Percentiles rank a stretch among this genome's conserved stretches.
phyloP scores from a whole-genome alignment of 2,329 filamentous ascomycete species.

The Cercospora sesami region DNA sequence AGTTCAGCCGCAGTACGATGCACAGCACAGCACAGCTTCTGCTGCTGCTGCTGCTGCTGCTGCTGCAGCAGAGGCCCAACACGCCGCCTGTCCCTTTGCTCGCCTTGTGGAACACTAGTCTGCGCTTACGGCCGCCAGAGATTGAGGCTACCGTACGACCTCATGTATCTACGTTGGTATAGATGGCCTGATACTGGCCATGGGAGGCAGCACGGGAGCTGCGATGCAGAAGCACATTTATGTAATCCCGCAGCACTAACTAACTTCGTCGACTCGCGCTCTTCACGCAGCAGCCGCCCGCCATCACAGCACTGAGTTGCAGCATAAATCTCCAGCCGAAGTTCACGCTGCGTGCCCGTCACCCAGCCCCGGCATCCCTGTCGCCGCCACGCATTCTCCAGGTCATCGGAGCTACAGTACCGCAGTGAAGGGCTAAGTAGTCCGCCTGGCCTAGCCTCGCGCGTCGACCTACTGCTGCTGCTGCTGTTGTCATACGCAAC shows the following conservation, averaged over 20 bases:
- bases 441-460: not conserved
- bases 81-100: not conserved
- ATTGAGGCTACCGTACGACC: not conserved
- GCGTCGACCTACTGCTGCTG: not conserved
- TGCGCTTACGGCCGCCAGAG: not conserved
- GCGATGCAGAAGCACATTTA: not conserved
- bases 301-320: too few relatives aligned
- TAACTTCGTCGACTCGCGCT: not conserved
- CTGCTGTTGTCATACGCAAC: not conserved
- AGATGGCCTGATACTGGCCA: not conserved
- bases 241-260: not conserved
- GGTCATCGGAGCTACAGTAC: not conserved
- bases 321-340: constrained; percentile 3
- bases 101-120: not conserved
- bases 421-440: not conserved
- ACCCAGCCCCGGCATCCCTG: not conserved
- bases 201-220: not conserved
- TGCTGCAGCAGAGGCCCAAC: not conserved
- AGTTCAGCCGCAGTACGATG: constrained; percentile 2
- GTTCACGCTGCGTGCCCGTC: constrained; percentile 4
- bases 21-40: not conserved
- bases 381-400: constrained; percentile 7
- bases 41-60: not conserved
- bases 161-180: not conserved
- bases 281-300: not conserved